These are phyloP conservation scores for Pleodorina starrii DNA, from an alignment of 139 green algal species.

Conservation along the genomic window DNA sequence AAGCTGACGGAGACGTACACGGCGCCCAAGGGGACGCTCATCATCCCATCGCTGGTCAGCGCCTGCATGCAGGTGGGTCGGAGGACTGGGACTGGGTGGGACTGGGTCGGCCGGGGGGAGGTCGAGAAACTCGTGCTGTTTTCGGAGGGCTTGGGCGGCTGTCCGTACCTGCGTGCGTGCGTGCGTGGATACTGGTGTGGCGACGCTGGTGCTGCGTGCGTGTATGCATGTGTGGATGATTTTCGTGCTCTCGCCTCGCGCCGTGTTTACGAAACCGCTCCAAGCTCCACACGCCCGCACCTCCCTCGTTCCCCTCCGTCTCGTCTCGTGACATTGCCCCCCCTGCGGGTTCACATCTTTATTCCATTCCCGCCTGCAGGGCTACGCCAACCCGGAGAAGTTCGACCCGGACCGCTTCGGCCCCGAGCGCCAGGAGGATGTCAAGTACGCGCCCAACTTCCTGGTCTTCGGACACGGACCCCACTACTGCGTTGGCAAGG, in stretches of 20 bases:
- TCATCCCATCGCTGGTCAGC: slow-evolving; percentile 82
- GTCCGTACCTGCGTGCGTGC: too few species aligned
- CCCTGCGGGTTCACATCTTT: neutral
- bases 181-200: too few species aligned
- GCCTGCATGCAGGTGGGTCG: slow-evolving; percentile 74
- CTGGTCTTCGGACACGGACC: slow-evolving; percentile 90
- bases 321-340: slow-evolving; percentile 10
- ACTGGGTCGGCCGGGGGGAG: neutral
- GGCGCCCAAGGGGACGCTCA: slow-evolving; percentile 81
- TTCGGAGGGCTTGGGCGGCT: too few species aligned
- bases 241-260: neutral
- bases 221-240: too few species aligned
- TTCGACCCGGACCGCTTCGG: slow-evolving; percentile 92
- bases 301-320: slow-evolving; percentile 69
- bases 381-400: slow-evolving; percentile 75
- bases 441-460: slow-evolving; percentile 82
- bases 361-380: slow-evolving; percentile 75
- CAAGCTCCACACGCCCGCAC: neutral
- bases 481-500: slow-evolving; percentile 90
- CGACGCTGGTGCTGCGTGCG: too few species aligned
- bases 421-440: slow-evolving; percentile 84
- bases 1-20: slow-evolving; percentile 80
- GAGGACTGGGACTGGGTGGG: neutral
- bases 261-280: too few species aligned
- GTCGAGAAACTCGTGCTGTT: neutral